Conservation (phyloP, 345 rosid genomes). For the Corymbia maculata region DNA sequence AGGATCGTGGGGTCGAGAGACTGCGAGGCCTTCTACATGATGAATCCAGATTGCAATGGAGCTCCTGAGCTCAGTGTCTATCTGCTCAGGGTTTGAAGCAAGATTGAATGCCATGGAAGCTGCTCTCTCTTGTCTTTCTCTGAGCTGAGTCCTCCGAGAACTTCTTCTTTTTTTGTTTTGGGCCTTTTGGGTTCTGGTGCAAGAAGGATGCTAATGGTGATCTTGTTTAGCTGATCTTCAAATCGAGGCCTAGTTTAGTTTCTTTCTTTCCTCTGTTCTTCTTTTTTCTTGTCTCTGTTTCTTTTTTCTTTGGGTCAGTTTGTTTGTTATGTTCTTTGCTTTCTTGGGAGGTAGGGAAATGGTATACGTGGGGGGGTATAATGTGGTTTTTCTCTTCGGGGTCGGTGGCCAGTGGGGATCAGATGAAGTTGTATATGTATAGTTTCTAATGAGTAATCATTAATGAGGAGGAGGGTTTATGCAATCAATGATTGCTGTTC, state of each 20-base stretch:
- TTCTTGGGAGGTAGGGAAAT: slow-evolving; percentile 4
- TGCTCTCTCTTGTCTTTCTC: neutral
- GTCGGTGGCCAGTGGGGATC: slow-evolving; percentile 12
- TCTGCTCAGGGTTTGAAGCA: slow-evolving; percentile 63
- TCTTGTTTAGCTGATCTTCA: slow-evolving; percentile 8
- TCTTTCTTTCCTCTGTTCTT: neutral
- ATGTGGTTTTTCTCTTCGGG: neutral
- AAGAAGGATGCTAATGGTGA: slow-evolving; percentile 5
- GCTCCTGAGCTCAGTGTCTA: slow-evolving; percentile 96
- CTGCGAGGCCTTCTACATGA: slow-evolving; percentile 98
- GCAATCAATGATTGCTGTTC: slow-evolving; percentile 13
- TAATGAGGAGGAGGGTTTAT: slow-evolving; percentile 11
- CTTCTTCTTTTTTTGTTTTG: neutral
- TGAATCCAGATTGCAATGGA: slow-evolving; percentile 98
- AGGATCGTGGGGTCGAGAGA: slow-evolving; percentile 94
- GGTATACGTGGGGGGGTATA: slow-evolving; percentile 12
- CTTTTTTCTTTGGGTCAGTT: neutral
- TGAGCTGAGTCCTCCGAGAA: neutral
- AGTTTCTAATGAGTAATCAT: slow-evolving; percentile 6
- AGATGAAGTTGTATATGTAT: slow-evolving; percentile 37
- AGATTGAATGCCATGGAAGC: neutral
- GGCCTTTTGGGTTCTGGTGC: neutral
- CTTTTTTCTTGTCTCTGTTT: neutral
- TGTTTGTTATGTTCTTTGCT: neutral
- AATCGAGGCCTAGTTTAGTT: slow-evolving; percentile 6